Evolutionary conservation across 2,329 filamentous ascomycete genomes (phyloP).

Genomic region (Xylaria sp.): DNA sequence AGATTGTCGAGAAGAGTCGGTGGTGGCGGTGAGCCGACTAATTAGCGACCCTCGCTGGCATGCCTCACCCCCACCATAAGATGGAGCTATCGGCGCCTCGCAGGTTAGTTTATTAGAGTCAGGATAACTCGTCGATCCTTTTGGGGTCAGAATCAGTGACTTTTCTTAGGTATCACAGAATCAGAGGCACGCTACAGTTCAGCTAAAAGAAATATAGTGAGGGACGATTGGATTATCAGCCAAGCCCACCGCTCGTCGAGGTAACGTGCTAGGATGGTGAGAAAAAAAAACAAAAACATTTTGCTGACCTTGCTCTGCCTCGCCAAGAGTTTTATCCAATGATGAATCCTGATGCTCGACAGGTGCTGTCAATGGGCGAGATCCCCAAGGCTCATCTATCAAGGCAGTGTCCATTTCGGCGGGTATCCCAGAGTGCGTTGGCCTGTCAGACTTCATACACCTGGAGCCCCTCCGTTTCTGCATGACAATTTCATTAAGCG

Average conservation of each 20-base stretch:
- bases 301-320: slow-evolving; percentile 20
- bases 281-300: slow-evolving; percentile 14
- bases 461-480: slow-evolving; percentile 20
- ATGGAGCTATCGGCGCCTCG: slow-evolving; percentile 23
- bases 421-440: not conserved
- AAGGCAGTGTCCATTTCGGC: not conserved
- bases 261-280: not conserved
- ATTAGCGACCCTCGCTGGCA: slow-evolving; percentile 34
- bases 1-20: slow-evolving; percentile 37
- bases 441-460: slow-evolving; percentile 12
- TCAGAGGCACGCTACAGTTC: not conserved
- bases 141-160: slow-evolving; percentile 15
- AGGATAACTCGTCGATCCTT: slow-evolving; percentile 7
- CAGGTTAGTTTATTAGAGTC: not conserved
- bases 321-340: not conserved
- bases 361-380: not conserved
- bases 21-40: slow-evolving; percentile 34
- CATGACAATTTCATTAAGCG: slow-evolving; percentile 43
- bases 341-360: not conserved
- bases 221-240: not conserved
- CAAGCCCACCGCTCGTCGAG: not conserved
- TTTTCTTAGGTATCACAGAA: not conserved
- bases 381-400: not conserved
- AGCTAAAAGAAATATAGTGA: not conserved
- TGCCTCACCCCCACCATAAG: slow-evolving; percentile 18